Evolutionary conservation across 371 early-diverging fungal species (phyloP), one percentile per base, ranked within the genome.

Genomic region (Phascolomyces articulosus): DNA sequence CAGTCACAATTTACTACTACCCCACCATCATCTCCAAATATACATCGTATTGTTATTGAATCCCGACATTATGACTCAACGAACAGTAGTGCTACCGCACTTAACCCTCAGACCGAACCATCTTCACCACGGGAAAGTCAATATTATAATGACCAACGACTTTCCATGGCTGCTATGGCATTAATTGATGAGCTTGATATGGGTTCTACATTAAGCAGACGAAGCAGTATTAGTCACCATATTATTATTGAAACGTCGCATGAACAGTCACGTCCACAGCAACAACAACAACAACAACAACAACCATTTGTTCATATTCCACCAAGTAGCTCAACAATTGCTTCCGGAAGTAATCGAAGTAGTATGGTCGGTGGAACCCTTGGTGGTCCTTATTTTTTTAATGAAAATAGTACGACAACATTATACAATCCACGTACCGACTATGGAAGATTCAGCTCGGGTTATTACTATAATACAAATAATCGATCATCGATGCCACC

Each of bases 11-110:
- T 18, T 27, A 49, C 48, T 2, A 49, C 48, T 31, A 40, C 40
- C 13, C 44, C 60, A 24, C 28, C 29, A 13, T 29, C 28, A 7
- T 21, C 48, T 3, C 48, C 41, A 31, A 28, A 47, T 9, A 29
- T 59, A 3, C 62, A 62, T 21, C 62, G 55, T 11, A 62, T 62
- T 6, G 26, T 62, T 24, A 62, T 62, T 40, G 62, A 62, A 40
- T 40, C 62, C 15, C 51, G 62, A 16, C 55, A 62, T 18, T 26
- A 55, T 13, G 18, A 60, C 1, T n/a, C 27, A 15, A 26, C 13
- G 4, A 49, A 49, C 51, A 49, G 51, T 13, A 49, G 51, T n/a
- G 11, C 26, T 11, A 23, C 51, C 51, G 23, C 24, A 3, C 9
- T 34, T 48, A 27, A 26, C 20, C 31, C 21, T 34, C 21, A 47